phyloP scores from a whole-genome alignment of 805 yeast species.

The Myxozyma vanderwaltii region DNA sequence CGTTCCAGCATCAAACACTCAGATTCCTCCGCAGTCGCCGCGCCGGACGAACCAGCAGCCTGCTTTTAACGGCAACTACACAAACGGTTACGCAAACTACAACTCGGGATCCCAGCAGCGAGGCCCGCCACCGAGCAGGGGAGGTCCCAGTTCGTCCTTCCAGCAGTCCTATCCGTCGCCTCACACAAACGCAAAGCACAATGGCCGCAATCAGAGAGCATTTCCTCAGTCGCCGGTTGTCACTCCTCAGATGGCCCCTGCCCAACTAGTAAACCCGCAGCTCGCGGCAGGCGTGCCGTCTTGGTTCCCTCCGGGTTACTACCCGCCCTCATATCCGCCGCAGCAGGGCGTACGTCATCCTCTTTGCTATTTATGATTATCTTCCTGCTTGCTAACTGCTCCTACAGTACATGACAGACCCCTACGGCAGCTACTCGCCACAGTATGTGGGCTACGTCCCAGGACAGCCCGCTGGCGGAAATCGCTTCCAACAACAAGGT shows the following conservation, averaged over 20 bases:
- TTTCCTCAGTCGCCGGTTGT: constrained; percentile 28
- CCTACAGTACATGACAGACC: neutral
- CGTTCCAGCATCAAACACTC: constrained; percentile 20
- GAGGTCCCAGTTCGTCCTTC: constrained; percentile 12
- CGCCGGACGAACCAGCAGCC: constrained; percentile 25
- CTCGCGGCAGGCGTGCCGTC: neutral
- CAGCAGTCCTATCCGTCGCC: constrained; percentile 8
- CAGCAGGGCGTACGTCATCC: neutral
- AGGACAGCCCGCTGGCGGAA: neutral
- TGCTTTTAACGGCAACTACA: neutral
- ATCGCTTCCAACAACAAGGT: constrained; percentile 8
- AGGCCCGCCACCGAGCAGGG: constrained; percentile 22
- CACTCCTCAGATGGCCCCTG: constrained; percentile 28
- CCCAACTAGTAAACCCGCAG: constrained; percentile 21
- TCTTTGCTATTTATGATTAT: neutral
- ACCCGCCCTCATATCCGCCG: neutral
- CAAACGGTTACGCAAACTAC: constrained; percentile 9
- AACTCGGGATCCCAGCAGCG: constrained; percentile 18
- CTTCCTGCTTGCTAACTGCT: neutral
- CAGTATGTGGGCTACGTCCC: constrained; percentile 2
- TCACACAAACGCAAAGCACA: constrained; percentile 14
- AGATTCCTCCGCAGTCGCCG: constrained; percentile 31
- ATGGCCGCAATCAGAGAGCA: constrained; percentile 17
- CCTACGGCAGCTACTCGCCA: constrained; percentile 7
- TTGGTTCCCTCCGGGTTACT: constrained; percentile 4